Percentiles rank a stretch among this genome's conserved stretches.
Conservation (phyloP, 768 basidiomycete species). For the Pulveroboletus sp. region DNA sequence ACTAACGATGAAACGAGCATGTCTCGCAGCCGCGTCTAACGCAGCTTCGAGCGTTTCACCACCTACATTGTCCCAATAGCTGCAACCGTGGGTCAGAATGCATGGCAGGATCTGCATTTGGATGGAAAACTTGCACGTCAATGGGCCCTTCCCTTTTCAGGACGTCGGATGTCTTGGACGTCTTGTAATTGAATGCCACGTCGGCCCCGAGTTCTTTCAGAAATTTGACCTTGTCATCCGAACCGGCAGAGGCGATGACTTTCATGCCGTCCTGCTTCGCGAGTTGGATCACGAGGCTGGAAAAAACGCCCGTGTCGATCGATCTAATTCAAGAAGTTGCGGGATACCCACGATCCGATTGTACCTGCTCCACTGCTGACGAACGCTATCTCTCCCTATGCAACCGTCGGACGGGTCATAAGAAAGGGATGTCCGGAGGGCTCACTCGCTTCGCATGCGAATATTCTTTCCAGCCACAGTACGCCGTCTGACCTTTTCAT, state of each 20-base stretch:
- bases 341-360: constrained; percentile 52
- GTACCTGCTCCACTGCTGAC: constrained; percentile 41
- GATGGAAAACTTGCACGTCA: constrained; percentile 36
- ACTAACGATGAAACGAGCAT: constrained; percentile 45
- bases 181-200: constrained; percentile 71
- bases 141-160: constrained; percentile 53
- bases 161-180: constrained; percentile 43
- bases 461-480: constrained; percentile 16
- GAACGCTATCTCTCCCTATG: constrained; percentile 45
- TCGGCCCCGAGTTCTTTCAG: constrained; percentile 57
- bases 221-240: constrained; percentile 63
- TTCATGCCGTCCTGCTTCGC: constrained; percentile 47
- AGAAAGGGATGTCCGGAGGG: too few species aligned
- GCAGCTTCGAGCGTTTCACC: constrained; percentile 57
- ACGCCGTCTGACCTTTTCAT: constrained; percentile 24
- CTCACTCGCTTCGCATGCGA: too few species aligned
- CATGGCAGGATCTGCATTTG: not conserved
- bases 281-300: constrained; percentile 45
- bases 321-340: not conserved
- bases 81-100: not conserved
- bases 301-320: not conserved
- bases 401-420: not conserved
- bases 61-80: constrained; percentile 48
- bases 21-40: constrained; percentile 39
- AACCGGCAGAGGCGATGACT: constrained; percentile 65